Evolutionary conservation across 805 yeast genomes (phyloP).

Genomic region (Blastobotrys muscicola): DNA sequence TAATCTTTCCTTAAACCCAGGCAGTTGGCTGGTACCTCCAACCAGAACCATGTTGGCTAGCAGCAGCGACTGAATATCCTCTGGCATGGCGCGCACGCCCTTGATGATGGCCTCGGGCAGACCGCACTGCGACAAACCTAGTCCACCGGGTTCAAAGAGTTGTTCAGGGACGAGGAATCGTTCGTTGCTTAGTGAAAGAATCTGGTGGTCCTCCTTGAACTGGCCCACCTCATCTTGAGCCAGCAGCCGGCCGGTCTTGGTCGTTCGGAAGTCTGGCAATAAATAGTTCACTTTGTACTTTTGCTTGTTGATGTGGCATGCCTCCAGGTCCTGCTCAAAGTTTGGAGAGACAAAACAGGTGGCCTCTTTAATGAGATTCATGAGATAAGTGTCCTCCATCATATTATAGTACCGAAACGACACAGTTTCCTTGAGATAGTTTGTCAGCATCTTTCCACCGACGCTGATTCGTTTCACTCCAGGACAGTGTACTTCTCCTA

Average conservation of each 20-base stretch:
- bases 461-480: conserved; percentile 73
- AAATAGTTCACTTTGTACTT: conserved; percentile 44
- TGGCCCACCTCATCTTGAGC: conserved; percentile 17
- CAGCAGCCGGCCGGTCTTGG: conserved; percentile 61
- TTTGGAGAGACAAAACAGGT: conserved; percentile 60
- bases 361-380: conserved; percentile 77
- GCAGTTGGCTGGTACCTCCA: conserved; percentile 74
- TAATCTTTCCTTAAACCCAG: conserved; percentile 57
- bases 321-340: conserved; percentile 39
- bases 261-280: conserved; percentile 78
- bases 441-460: conserved; percentile 80
- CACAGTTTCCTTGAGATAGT: conserved; percentile 70
- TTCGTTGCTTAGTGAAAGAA: conserved; percentile 67
- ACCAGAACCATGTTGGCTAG: conserved; percentile 68
- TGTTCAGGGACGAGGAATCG: conserved; percentile 83
- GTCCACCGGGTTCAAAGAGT: conserved; percentile 74
- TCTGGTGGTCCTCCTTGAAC: conserved; percentile 45
- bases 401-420: conserved; percentile 91
- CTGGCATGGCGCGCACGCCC: conserved; percentile 61
- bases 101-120: conserved; percentile 62
- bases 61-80: conserved; percentile 55
- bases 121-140: conserved; percentile 73
- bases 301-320: conserved; percentile 19
- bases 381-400: conserved; percentile 77
- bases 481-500: conserved; percentile 65